Conservation (phyloP, 306 rosid genomes). For the Pyrus bretschneideri region DNA sequence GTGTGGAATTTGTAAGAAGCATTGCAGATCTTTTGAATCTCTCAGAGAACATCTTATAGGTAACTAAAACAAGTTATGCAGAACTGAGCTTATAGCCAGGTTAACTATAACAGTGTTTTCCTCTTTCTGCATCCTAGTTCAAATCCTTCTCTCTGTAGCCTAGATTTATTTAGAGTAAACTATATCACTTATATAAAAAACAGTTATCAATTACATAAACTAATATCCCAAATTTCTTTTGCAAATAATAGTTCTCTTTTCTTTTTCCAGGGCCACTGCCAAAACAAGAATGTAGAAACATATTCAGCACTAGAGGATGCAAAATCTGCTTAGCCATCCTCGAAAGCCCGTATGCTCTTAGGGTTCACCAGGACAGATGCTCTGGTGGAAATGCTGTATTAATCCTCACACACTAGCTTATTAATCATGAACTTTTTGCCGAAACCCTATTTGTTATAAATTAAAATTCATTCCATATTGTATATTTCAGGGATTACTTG, state of each 20-base stretch:
- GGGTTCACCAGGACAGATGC: constrained; percentile 80
- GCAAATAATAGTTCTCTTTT: neutral
- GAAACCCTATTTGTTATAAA: neutral
- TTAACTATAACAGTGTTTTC: neutral
- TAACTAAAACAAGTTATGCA: constrained; percentile 1
- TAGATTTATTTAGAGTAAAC: neutral
- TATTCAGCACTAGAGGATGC: constrained; percentile 75
- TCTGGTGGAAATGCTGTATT: constrained; percentile 39
- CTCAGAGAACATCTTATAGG: constrained; percentile 92
- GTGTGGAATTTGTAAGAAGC: constrained; percentile 84
- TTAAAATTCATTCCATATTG: neutral
- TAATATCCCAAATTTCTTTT: neutral
- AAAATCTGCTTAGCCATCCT: constrained; percentile 72
- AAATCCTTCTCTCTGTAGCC: too few relatives aligned
- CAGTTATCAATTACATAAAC: neutral
- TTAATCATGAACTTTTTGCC: neutral
- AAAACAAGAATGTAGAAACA: constrained; percentile 76
- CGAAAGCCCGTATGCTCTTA: constrained; percentile 64
- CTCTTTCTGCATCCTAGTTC: neutral
- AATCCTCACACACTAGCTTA: neutral
- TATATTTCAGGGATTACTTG: constrained; percentile 44
- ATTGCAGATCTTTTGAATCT: constrained; percentile 91
- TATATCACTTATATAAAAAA: neutral
- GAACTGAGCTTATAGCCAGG: neutral
- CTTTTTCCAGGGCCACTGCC: constrained; percentile 66